Conservation (phyloP, 164 flowering plant genomes). For the Akebia trifoliata region DNA sequence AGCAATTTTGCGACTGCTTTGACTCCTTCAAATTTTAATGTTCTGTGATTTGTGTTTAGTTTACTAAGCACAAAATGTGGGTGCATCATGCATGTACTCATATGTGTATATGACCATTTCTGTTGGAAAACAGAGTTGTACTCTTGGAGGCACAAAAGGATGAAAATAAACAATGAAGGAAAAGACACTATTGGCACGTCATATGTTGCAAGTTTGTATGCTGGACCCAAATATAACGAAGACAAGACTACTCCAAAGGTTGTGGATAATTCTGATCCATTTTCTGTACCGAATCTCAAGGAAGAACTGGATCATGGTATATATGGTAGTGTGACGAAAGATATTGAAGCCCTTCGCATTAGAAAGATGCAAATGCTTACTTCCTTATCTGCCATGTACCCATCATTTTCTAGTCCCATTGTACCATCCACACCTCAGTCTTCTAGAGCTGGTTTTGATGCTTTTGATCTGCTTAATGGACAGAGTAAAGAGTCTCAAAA, state of each 20-base stretch:
- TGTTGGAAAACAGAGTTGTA: too few relatives aligned
- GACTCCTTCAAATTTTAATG: too few relatives aligned
- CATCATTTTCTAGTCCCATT: conserved; percentile 8
- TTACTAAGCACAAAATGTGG: too few relatives aligned
- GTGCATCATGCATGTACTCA: too few relatives aligned
- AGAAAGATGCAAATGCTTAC: conserved; percentile 15
- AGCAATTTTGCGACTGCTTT: too few relatives aligned
- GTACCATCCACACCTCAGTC: background rate
- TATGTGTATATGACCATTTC: too few relatives aligned
- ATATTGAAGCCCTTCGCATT: conserved; percentile 26
- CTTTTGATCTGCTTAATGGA: too few relatives aligned
- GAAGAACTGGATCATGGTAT: conserved; percentile 24
- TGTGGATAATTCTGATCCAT: conserved; percentile 32
- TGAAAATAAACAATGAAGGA: conserved; percentile 11
- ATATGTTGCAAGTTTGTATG: too few relatives aligned
- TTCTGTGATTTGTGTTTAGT: too few relatives aligned
- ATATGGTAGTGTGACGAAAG: conserved; percentile 49
- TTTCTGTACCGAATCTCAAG: conserved; percentile 19
- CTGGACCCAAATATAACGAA: conserved; percentile 4
- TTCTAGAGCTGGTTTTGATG: too few relatives aligned
- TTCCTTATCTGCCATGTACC: conserved; percentile 3
- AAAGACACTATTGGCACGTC: too few relatives aligned
- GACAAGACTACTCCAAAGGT: background rate
- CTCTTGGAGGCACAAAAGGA: conserved; percentile 22
- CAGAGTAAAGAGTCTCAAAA: too few relatives aligned